A percentile compares a stretch with the other conserved stretches of the same genome.
Evolutionary conservation across 768 basidiomycete species (phyloP).

Genomic region (Kwoniella mangroviensis): DNA sequence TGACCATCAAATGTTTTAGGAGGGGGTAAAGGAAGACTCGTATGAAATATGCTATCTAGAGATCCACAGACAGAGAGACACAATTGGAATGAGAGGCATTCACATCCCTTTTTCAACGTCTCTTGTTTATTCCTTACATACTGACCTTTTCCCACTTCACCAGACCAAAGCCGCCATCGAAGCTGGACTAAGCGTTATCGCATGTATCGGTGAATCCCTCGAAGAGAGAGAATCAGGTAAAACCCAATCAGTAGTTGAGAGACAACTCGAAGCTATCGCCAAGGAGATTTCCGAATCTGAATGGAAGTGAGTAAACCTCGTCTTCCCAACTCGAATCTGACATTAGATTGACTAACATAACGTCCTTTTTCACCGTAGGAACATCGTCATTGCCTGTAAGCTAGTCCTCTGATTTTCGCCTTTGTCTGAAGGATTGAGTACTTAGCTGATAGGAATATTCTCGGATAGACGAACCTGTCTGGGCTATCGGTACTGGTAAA

Average conservation of each 20-base stretch:
- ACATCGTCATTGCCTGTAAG: slow-evolving; percentile 82
- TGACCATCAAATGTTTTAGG: background rate
- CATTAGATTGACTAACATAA: slow-evolving; percentile 14
- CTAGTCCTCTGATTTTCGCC: background rate
- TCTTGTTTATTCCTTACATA: background rate
- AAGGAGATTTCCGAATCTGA: slow-evolving; percentile 65
- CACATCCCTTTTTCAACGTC: too few species aligned
- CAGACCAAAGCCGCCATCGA: slow-evolving; percentile 76
- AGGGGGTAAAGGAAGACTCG: background rate
- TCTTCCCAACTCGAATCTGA: too few species aligned
- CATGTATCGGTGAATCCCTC: slow-evolving; percentile 95
- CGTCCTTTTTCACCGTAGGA: slow-evolving; percentile 60
- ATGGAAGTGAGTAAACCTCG: slow-evolving; percentile 72
- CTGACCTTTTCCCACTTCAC: background rate
- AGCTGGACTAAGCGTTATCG: slow-evolving; percentile 78
- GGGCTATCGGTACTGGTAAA: slow-evolving; percentile 98
- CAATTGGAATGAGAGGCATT: too few species aligned
- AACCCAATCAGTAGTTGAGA: slow-evolving; percentile 79
- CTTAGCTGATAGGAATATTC: background rate
- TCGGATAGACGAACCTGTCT: slow-evolving; percentile 62
- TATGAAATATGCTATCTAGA: background rate
- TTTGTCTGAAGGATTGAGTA: background rate
- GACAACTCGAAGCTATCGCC: slow-evolving; percentile 70
- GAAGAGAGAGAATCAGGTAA: slow-evolving; percentile 77
- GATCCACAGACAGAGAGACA: too few species aligned